Percentiles rank a stretch among this genome's conserved stretches.
These are phyloP conservation scores for Pseudopithomyces maydicus DNA, from an alignment of 2,329 filamentous ascomycete species.

Conservation along the genomic window DNA sequence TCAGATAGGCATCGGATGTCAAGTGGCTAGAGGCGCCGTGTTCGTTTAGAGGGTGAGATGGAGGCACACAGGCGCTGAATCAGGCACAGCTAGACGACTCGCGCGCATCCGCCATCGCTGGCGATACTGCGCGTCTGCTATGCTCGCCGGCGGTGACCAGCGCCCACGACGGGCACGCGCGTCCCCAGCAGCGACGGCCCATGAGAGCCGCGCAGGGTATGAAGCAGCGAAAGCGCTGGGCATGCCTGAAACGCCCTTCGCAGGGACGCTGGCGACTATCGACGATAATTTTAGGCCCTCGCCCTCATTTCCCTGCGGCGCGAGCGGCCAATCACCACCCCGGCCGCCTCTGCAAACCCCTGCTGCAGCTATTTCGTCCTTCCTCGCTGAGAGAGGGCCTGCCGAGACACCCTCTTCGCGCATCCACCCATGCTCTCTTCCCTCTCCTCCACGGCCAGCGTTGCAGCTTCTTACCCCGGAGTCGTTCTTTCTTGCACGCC, in stretches of 20 bases:
- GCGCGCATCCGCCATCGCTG: not conserved
- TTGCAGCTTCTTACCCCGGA: slow-evolving; percentile 43
- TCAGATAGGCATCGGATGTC: not conserved
- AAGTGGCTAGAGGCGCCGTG: not conserved
- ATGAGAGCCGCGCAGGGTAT: not conserved
- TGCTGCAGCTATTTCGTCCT: slow-evolving; percentile 15
- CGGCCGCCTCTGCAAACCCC: slow-evolving; percentile 1
- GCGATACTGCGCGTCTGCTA: not conserved
- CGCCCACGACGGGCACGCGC: not conserved
- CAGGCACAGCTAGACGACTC: slow-evolving; percentile 6
- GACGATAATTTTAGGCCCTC: slow-evolving; percentile 34
- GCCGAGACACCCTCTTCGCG: slow-evolving; percentile 16
- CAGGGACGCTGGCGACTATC: slow-evolving; percentile 3
- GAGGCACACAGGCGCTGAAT: slow-evolving; percentile 8
- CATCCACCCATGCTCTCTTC: slow-evolving; percentile 30
- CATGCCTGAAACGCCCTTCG: slow-evolving; percentile 8
- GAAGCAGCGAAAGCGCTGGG: slow-evolving; percentile 6
- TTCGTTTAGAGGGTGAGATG: slow-evolving; percentile 4
- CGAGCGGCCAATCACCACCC: slow-evolving; percentile 29
- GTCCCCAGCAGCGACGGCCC: not conserved
- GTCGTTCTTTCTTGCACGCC: slow-evolving; percentile 40
- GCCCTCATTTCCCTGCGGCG: slow-evolving; percentile 33
- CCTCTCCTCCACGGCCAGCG: slow-evolving; percentile 31
- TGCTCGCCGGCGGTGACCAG: not conserved
- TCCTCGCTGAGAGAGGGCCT: slow-evolving; percentile 16